These are phyloP conservation scores for Solanum clarkiae DNA, from an alignment of 257 asterid species.

Conservation along the genomic window DNA sequence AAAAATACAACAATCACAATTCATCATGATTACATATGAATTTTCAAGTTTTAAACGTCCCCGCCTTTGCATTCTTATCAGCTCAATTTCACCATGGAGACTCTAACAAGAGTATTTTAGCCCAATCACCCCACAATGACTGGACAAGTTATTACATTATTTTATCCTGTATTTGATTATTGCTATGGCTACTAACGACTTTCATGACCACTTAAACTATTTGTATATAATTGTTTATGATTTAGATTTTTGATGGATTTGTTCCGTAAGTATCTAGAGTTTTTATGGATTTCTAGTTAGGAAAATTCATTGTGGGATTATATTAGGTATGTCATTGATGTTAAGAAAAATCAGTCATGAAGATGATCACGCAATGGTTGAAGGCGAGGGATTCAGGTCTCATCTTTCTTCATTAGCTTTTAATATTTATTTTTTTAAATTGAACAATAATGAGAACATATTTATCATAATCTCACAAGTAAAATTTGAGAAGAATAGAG, in stretches of 20 bases:
- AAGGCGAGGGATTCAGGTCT: background rate
- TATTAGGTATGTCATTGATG: background rate
- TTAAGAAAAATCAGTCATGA: background rate
- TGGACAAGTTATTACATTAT: background rate
- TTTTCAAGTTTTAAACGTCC: background rate
- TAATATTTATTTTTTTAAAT: background rate
- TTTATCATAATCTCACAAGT: background rate
- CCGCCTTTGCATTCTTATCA: background rate
- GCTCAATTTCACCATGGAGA: background rate
- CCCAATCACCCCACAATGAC: background rate
- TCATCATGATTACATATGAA: too few relatives aligned
- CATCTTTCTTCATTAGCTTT: background rate
- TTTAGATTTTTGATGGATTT: background rate
- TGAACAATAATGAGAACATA: background rate
- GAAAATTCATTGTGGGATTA: background rate
- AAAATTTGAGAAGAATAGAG: background rate
- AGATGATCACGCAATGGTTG: background rate
- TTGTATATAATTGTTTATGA: too few relatives aligned
- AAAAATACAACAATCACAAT: background rate
- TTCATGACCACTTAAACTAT: too few relatives aligned
- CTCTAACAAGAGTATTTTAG: background rate
- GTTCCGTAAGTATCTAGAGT: background rate
- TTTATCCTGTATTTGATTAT: too few relatives aligned
- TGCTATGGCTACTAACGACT: too few relatives aligned
- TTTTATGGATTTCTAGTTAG: background rate